Evolutionary conservation across 345 rosid species (phyloP), one percentile per base, ranked within the genome.

Genomic region (Gossypium rotundifolium): DNA sequence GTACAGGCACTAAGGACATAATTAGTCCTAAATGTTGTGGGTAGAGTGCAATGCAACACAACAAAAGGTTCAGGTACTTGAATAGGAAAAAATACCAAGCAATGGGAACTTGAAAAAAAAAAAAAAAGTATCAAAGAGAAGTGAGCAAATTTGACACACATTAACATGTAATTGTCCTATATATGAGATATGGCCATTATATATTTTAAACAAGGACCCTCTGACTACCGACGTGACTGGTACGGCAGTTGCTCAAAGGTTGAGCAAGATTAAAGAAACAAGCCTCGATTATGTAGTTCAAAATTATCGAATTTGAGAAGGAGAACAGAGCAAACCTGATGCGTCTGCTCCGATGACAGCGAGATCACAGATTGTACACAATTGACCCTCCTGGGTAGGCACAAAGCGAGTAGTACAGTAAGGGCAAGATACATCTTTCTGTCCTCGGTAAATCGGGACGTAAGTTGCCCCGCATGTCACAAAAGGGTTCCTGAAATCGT

Each of bases 281-380:
- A 59, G 54, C 16, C 69, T 40, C 53, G 45, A 74, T 1, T 72
- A 49, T n/a, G 61, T 60, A 16, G 62, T 67, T 64, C 29, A 44
- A 33, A 33, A 18, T 89, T 83, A 89, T 61, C 93, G 88, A 29
- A 87, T 80, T 81, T 88, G 98, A 57, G 98, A 80, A n/a, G 92
- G 89, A 77, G 97, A 94, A 75, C 98, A 94, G 3, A 90, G 82
- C 86, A 94, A 78, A 49, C 98, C 98, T 2, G 97, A 94, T 55
- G 98, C 97, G 81, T 94, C 97, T 72, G 95, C 92, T 8, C 98
- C 97, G 5, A 94, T 83, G n/a, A 87, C 89, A 2, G 98, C 91
- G 74, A 94, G 93, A 81, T 94, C 97, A 76, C 97, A 94, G 8
- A 92, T 92, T 0, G 86, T 61, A 78, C 99, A 95, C 51, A 91